phyloP scores from a whole-genome alignment of 1,284 basidiomycete genomes.

The Microbotryomycetes sp. region DNA sequence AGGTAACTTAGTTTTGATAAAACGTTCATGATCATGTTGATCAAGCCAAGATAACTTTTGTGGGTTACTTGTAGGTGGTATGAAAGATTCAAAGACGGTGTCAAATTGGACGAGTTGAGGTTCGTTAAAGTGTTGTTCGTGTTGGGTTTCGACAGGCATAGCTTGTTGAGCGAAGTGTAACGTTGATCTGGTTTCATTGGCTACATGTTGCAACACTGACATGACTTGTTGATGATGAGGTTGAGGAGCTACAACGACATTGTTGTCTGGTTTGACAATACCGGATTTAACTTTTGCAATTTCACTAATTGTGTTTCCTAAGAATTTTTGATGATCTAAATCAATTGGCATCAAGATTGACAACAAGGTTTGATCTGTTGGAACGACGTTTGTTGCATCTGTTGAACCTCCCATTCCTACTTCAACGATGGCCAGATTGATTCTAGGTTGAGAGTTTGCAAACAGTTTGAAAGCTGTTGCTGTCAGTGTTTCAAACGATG shows the following conservation, averaged over 20 bases:
- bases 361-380: conserved; percentile 61
- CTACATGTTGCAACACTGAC: conserved; percentile 45
- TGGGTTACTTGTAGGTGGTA: conserved; percentile 71
- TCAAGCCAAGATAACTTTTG: conserved; percentile 61
- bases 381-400: conserved; percentile 89
- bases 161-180: conserved; percentile 20
- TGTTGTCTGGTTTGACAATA: conserved; percentile 62
- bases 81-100: conserved; percentile 68
- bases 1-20: conserved; percentile 43
- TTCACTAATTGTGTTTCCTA: conserved; percentile 66
- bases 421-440: conserved; percentile 83
- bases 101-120: conserved; percentile 2
- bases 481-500: conserved; percentile 77
- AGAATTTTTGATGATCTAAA: conserved; percentile 83
- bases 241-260: conserved; percentile 71
- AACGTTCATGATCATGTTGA: conserved; percentile 50
- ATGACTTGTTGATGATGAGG: conserved; percentile 53
- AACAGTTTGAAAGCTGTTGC: conserved; percentile 68
- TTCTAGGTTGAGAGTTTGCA: conserved; percentile 49
- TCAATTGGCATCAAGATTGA: conserved; percentile 81
- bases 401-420: conserved; percentile 89
- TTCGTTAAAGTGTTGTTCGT: background rate
- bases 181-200: conserved; percentile 40
- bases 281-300: conserved; percentile 81
- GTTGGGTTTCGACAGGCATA: background rate